A percentile compares a stretch with the other conserved stretches of the same genome.
These are phyloP conservation scores for Wallemia mellicola DNA, from an alignment of 1,284 basidiomycete species.

Conservation along the genomic window DNA sequence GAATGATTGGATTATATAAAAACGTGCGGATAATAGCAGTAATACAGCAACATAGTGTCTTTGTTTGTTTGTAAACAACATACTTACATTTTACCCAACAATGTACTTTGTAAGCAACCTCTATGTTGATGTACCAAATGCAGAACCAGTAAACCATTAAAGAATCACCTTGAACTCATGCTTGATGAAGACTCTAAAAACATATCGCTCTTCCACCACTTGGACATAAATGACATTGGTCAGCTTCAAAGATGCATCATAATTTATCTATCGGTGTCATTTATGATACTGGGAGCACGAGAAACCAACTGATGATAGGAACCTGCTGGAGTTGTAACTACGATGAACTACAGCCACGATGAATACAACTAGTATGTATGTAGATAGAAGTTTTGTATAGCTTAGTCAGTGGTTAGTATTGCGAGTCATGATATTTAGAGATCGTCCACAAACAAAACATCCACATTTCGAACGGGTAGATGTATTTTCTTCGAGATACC, in stretches of 20 bases:
- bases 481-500: too few species aligned
- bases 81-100: neutral
- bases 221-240: neutral
- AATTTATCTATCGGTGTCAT: neutral
- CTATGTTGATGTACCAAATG: neutral
- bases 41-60: neutral
- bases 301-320: too few species aligned
- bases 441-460: too few species aligned
- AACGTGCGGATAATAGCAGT: neutral
- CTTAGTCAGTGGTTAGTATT: too few species aligned
- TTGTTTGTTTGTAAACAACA: neutral
- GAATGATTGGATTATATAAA: neutral
- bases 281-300: too few species aligned
- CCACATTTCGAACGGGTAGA: too few species aligned
- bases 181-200: neutral
- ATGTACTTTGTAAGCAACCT: neutral
- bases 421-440: too few species aligned
- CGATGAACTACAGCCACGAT: too few species aligned
- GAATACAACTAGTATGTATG: too few species aligned
- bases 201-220: neutral
- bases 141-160: neutral
- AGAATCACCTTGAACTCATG: neutral
- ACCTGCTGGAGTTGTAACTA: too few species aligned
- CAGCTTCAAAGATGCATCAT: neutral
- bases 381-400: too few species aligned